These are phyloP conservation scores for Gnetum montanum DNA, from an alignment of 75 land plant species.

Conservation along the genomic window DNA sequence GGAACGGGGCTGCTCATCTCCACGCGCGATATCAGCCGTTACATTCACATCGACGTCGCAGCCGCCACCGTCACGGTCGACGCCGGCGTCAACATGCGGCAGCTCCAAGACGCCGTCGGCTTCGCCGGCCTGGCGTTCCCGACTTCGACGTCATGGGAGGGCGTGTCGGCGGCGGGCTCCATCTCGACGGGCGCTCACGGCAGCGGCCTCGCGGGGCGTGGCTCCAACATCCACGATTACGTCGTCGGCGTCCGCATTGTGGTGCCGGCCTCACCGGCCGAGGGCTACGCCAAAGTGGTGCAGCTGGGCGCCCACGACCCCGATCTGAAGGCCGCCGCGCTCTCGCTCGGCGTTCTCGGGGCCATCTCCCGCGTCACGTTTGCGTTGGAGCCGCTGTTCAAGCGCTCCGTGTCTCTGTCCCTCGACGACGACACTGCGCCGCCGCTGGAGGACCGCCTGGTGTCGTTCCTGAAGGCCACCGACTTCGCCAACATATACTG, in stretches of 20 bases:
- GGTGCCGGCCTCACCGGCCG: conserved; percentile 16
- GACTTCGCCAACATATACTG: conserved; percentile 74
- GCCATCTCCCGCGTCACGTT: conserved; percentile 63
- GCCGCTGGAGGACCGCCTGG: conserved; percentile 23
- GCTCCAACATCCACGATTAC: conserved; percentile 33
- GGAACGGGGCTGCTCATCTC: conserved; percentile 23
- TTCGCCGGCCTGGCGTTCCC: conserved; percentile 23
- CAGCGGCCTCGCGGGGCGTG: conserved; percentile 33
- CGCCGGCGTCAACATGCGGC: conserved; percentile 8
- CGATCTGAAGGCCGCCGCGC: conserved; percentile 51
- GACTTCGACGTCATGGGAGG: conserved; percentile 36
- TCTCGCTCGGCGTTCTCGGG: conserved; percentile 75
- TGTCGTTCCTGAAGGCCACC: conserved; percentile 26
- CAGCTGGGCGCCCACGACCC: conserved; percentile 11
- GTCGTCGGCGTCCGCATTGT: conserved; percentile 24
- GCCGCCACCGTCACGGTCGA: conserved; percentile 14
- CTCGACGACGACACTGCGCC: conserved; percentile 14
- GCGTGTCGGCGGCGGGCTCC: conserved; percentile 30
- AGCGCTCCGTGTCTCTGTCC: conserved; percentile 34
- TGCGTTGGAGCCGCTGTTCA: conserved; percentile 47
- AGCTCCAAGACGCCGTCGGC: conserved; percentile 22
- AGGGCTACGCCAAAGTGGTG: conserved; percentile 48
- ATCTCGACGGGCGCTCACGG: conserved; percentile 44
- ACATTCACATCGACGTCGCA: conserved; percentile 5
- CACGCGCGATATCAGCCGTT: conserved; percentile 12